Base-by-base conservation (phyloP, 805 yeast genomes). In the Myxozyma geophila region DNA sequence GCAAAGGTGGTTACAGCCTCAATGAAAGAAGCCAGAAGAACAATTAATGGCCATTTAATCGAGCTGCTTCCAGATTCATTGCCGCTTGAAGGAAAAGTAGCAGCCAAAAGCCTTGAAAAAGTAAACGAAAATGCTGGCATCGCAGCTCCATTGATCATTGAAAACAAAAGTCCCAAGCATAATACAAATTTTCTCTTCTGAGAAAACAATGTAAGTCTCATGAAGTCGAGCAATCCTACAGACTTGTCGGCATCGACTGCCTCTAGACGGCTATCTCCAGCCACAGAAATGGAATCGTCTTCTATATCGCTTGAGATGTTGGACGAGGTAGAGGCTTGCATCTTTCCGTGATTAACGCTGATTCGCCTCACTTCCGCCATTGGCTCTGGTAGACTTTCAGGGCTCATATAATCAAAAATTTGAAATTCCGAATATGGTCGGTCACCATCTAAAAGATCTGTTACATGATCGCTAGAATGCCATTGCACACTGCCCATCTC, bases 71-170 rank as follows among this genome's bases (percentile, higher is more conserved):
- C n/a, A 8, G 52, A 21, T 17, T 48, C 28, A 9, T 8, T 73
- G 69, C 36, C 75, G 44, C 50, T 75, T 56, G 64, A 70, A 0
- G 88, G 85, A 9, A 89, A 80, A 70, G 90, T 83, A 13, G 87
- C 88, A 28, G 82, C 74, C 7, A 93, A 75, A 8, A 93, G 75
- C 63, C 85, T 85, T 0, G 98, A 84, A 66, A 92, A 85, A 35
- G 88, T 83, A 72, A 76, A 92, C 0, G 97, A 89, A 67, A 95
- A 91, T 0, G 89, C 76, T 0, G 98, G 98, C 63, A 85, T 87
- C 0, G 84, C 74, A 0, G 81, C 82, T 10, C 96, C 92, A 63
- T 87, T 85, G 0, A 83, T 53, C 0, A 86, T 66, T 0, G 92
- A 79, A 5, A 82, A 68, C 0, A 81, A 0, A 0, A 89, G 59